A percentile compares a stretch with the other conserved stretches of the same genome.
These are phyloP conservation scores for Calophaca sinica DNA, from an alignment of 306 rosid species.

Conservation along the genomic window DNA sequence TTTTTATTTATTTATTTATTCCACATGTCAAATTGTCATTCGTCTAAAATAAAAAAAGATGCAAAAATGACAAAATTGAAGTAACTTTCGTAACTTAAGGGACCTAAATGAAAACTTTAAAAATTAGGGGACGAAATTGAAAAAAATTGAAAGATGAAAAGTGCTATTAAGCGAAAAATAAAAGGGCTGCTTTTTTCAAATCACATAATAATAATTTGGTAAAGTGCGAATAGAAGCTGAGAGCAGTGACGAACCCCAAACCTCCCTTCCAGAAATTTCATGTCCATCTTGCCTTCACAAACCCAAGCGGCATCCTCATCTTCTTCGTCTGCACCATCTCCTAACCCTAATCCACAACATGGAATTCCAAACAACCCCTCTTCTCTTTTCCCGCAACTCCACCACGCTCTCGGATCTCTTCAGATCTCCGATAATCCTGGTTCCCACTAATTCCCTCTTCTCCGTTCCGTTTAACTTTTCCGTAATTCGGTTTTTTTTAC, in stretches of 20 bases:
- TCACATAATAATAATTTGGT: background rate
- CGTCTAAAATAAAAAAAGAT: too few relatives aligned
- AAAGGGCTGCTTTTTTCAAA: background rate
- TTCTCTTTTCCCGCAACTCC: conserved; percentile 46
- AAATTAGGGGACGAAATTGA: too few relatives aligned
- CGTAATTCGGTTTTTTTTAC: background rate
- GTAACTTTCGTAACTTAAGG: too few relatives aligned
- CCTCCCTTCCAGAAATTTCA: conserved; percentile 64
- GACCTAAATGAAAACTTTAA: too few relatives aligned
- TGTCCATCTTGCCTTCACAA: conserved; percentile 97
- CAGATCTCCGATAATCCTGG: conserved; percentile 76
- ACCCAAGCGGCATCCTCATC: conserved; percentile 70
- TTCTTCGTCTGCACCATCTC: conserved; percentile 56
- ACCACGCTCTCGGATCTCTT: conserved; percentile 58
- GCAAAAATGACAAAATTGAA: too few relatives aligned
- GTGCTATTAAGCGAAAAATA: too few relatives aligned
- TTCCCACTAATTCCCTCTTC: background rate
- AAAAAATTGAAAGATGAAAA: too few relatives aligned
- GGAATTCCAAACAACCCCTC: conserved; percentile 53
- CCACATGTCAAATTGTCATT: too few relatives aligned
- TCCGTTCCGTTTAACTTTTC: background rate
- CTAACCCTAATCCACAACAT: conserved; percentile 75
- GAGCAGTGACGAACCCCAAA: conserved; percentile 36
- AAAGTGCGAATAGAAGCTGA: conserved; percentile 20
- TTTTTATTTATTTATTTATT: too few relatives aligned